Conservation (phyloP, 257 asterid species). For the Solanum pennellii region DNA sequence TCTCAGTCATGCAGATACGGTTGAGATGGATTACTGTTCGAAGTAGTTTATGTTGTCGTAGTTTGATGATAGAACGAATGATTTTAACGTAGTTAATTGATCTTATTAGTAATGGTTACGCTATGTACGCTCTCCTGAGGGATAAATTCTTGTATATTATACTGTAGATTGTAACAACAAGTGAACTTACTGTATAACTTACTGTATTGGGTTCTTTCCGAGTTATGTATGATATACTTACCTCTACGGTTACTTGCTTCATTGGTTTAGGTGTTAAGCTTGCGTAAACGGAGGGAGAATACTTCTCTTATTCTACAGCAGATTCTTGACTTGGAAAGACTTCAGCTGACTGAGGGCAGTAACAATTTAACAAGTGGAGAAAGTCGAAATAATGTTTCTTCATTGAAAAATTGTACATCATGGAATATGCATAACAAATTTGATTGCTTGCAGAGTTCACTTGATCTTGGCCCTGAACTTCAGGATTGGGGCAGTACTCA, state of each 20-base stretch:
- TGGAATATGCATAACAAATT: slow-evolving; percentile 18
- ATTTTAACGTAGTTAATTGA: not conserved
- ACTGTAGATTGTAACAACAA: not conserved
- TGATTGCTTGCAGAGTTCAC: slow-evolving; percentile 17
- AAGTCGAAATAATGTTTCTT: slow-evolving; percentile 7
- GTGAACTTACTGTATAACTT: not conserved
- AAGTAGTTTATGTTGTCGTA: not conserved
- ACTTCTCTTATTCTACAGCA: slow-evolving; percentile 43
- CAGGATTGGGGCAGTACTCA: slow-evolving; percentile 15
- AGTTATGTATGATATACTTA: not conserved
- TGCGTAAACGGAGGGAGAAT: slow-evolving; percentile 6
- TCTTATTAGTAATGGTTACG: not conserved
- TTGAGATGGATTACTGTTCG: not conserved
- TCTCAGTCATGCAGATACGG: not conserved
- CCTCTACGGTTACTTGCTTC: not conserved
- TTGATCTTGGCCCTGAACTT: slow-evolving; percentile 14
- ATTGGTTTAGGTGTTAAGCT: not conserved
- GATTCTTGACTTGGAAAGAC: slow-evolving; percentile 47
- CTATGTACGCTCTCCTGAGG: not conserved
- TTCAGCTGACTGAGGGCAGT: slow-evolving; percentile 34
- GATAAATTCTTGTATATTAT: not conserved
- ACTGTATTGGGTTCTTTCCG: not conserved
- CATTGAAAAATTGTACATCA: slow-evolving; percentile 9
- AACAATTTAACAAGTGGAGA: slow-evolving; percentile 13
- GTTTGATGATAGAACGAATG: not conserved